These are phyloP conservation scores for Botrytis fabae DNA, from an alignment of 2,329 filamentous ascomycete genomes.

Conservation along the genomic window DNA sequence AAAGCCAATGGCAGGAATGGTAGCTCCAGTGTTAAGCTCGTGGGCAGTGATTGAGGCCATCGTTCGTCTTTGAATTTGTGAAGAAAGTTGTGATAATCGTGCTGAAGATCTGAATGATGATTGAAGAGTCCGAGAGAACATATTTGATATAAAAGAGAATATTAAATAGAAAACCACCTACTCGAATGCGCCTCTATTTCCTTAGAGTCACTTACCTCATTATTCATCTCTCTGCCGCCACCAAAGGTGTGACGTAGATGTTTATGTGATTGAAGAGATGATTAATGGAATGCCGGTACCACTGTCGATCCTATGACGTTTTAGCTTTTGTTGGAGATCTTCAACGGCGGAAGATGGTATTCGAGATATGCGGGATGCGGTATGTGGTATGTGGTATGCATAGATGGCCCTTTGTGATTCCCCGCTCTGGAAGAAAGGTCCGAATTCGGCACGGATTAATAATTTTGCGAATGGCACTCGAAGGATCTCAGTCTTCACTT, in stretches of 20 bases:
- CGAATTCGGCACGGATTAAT: not conserved
- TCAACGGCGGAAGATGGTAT: not conserved
- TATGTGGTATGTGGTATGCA: not conserved
- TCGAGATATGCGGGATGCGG: not conserved
- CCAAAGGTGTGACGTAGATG: constrained; percentile 1
- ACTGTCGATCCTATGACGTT: constrained; percentile 3
- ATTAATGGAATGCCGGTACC: not conserved
- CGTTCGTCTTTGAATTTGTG: constrained; percentile 29
- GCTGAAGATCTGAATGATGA: constrained; percentile 18
- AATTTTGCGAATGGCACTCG: not conserved
- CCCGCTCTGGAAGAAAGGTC: not conserved
- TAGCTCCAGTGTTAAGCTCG: constrained; percentile 41
- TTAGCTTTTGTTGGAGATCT: not conserved
- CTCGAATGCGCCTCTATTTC: too few species aligned
- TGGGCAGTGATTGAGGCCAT: constrained; percentile 36
- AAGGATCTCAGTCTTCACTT: not conserved
- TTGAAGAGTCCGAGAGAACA: constrained; percentile 12
- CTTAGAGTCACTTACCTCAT: not conserved
- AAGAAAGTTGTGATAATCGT: constrained; percentile 21
- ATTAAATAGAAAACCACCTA: not conserved
- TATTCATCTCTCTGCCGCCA: not conserved
- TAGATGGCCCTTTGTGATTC: not conserved
- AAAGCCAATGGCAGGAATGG: constrained; percentile 46
- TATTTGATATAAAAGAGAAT: not conserved
- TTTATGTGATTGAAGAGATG: not conserved